These are phyloP conservation scores for Sextonia rubra DNA, from an alignment of 164 flowering plant genomes.

Conservation along the genomic window DNA sequence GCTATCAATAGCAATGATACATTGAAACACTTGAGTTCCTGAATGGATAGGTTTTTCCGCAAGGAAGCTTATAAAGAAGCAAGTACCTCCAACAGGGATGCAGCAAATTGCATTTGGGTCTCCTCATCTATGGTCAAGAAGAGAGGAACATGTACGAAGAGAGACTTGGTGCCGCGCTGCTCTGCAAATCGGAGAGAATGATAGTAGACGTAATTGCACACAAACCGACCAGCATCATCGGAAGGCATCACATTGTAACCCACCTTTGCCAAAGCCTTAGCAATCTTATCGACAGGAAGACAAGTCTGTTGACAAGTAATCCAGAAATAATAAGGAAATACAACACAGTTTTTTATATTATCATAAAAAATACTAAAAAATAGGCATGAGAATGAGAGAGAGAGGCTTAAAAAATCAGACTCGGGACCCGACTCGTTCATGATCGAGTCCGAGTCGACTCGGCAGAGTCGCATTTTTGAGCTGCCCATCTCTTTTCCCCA, in stretches of 20 bases:
- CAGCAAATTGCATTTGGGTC: conserved; percentile 82
- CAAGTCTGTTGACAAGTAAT: conserved; percentile 40
- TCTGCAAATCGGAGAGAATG: conserved; percentile 86
- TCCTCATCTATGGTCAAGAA: conserved; percentile 78
- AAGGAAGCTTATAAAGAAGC: conserved; percentile 29
- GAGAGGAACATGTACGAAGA: conserved; percentile 89
- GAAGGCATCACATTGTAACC: conserved; percentile 76
- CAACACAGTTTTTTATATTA: neutral
- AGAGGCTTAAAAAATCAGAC: too few species aligned
- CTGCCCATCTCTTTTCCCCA: neutral
- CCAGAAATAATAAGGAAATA: neutral
- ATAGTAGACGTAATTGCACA: conserved; percentile 89
- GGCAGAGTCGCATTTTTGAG: too few species aligned
- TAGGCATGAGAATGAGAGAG: neutral
- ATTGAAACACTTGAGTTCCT: conserved; percentile 9
- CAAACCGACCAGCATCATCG: conserved; percentile 87
- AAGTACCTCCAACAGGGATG: conserved; percentile 79
- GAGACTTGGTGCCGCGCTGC: conserved; percentile 62
- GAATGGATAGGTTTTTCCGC: neutral
- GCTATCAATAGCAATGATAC: conserved; percentile 3
- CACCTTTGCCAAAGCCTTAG: conserved; percentile 57
- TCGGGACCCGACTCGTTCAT: too few species aligned
- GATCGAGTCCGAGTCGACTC: too few species aligned
- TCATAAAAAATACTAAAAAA: neutral
- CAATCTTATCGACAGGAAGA: conserved; percentile 69